Evolutionary conservation across 2,329 filamentous ascomycete genomes (phyloP), one percentile per base, ranked within the genome.

Genomic region (Colletotrichum eleusines): DNA sequence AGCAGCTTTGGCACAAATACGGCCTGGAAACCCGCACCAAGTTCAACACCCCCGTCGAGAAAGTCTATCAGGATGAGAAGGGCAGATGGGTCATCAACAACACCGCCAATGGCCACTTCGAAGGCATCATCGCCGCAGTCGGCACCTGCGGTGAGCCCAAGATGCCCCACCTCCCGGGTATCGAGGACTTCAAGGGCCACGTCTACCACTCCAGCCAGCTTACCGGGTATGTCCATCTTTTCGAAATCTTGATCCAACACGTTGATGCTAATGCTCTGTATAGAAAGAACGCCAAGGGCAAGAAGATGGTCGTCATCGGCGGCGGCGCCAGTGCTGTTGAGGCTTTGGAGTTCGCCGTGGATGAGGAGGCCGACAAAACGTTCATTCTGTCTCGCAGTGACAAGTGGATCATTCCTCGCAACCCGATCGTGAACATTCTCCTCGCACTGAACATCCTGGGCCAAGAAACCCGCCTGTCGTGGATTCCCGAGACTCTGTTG

Each of bases 401-500:
- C 75, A 96, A 95, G 79, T 95, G 93, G 93, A 93, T 96, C 73
- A 95, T 95, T 63, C 94, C 94, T 0, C 88, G 94, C 11, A 96
- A 97, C 74, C 84, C 92, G 0, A 59, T 96, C 53, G 85, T 96
- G 61, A 91, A 97, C 77, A 84, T 88, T 1, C 84, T 97, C 1
- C 86, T 97, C 1, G 88, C 92, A 2, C 82, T 94, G 75, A 97
- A 97, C 79, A 87, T 96, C 62, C 90, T 95, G 71, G 94, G 93
- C 1, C 89, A 91, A 54, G 92, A 96, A 79, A 96, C 92, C 0
- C 78, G 87, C 0, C 81, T 96, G 23, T 94, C 91, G 0, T 94
- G 90, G 85, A 91, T 97, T 48, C 94, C 94, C 0, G 94, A 97
- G 78, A 85, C 85, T 54, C 81, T 97, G 0, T 87, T 97, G 0